These are phyloP conservation scores for Stentor roeselii DNA, from an alignment of 73 alveolate genomes.

Conservation along the genomic window DNA sequence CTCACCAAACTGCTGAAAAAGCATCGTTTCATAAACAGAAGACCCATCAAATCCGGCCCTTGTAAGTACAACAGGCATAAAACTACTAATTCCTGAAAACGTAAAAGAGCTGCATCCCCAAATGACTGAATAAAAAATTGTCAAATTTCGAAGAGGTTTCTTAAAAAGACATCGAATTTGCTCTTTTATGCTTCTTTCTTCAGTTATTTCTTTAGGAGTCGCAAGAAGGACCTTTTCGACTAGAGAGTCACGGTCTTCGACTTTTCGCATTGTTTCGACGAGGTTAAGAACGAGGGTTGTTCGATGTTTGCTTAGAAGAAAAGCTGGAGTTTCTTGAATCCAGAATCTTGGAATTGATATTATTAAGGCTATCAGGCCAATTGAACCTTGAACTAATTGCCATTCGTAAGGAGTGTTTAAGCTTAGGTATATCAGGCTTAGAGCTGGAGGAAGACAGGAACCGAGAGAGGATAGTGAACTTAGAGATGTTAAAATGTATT, in stretches of 20 bases:
- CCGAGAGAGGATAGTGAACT: neutral
- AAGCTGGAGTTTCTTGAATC: slow-evolving; percentile 10
- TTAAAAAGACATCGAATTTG: neutral
- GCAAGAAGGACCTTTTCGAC: neutral
- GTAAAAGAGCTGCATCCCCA: slow-evolving; percentile 18
- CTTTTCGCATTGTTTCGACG: neutral
- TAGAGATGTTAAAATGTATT: neutral
- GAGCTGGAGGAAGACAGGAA: neutral
- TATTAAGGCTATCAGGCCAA: neutral
- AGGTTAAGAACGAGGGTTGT: neutral
- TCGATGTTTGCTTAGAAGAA: neutral
- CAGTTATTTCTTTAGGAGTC: neutral
- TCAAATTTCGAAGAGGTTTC: neutral
- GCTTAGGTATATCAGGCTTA: neutral
- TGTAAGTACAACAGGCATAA: neutral
- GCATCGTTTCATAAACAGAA: neutral
- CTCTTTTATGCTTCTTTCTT: neutral
- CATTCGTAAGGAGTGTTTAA: neutral
- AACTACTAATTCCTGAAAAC: neutral
- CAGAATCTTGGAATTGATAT: neutral
- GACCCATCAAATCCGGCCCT: slow-evolving; percentile 1
- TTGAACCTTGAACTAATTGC: neutral
- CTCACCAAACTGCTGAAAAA: slow-evolving; percentile 3
- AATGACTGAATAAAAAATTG: neutral
- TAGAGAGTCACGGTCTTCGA: neutral